Conservation (phyloP, 768 basidiomycete species). For the Mycena vitilis region DNA sequence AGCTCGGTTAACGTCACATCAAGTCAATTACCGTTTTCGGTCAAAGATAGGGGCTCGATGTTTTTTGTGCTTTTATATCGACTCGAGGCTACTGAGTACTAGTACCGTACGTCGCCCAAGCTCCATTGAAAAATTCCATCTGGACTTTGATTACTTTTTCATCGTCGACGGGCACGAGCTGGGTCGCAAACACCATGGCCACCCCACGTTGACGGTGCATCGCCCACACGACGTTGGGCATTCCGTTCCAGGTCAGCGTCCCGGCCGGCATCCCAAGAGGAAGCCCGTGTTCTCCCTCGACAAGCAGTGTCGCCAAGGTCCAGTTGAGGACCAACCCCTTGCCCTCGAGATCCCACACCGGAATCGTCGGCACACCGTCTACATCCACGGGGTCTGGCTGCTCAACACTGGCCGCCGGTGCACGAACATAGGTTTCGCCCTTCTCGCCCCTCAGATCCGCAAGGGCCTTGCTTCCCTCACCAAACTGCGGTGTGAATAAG, state of each 20-base stretch:
- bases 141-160: slow-evolving; percentile 21
- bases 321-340: slow-evolving; percentile 18
- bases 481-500: slow-evolving; percentile 24
- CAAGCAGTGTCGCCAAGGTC: slow-evolving; percentile 20
- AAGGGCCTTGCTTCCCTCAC: slow-evolving; percentile 8
- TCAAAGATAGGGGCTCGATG: background rate
- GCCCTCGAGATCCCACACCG: slow-evolving; percentile 3
- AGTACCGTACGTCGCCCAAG: slow-evolving; percentile 26
- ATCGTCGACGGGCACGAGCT: slow-evolving; percentile 32
- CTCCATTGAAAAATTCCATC: slow-evolving; percentile 29
- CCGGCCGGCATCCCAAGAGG: slow-evolving; percentile 23
- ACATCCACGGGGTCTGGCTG: background rate
- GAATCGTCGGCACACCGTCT: slow-evolving; percentile 1
- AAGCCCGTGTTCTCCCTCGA: slow-evolving; percentile 14
- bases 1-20: background rate
- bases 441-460: slow-evolving; percentile 23
- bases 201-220: slow-evolving; percentile 28
- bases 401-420: background rate
- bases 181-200: slow-evolving; percentile 30
- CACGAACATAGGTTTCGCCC: slow-evolving; percentile 15
- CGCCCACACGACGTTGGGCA: slow-evolving; percentile 35
- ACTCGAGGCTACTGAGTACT: background rate
- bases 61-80: too few species aligned
- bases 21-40: background rate
- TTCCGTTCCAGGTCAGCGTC: slow-evolving; percentile 33